Conservation (phyloP, 768 basidiomycete species). For the Cystofilobasidium capitatum region DNA sequence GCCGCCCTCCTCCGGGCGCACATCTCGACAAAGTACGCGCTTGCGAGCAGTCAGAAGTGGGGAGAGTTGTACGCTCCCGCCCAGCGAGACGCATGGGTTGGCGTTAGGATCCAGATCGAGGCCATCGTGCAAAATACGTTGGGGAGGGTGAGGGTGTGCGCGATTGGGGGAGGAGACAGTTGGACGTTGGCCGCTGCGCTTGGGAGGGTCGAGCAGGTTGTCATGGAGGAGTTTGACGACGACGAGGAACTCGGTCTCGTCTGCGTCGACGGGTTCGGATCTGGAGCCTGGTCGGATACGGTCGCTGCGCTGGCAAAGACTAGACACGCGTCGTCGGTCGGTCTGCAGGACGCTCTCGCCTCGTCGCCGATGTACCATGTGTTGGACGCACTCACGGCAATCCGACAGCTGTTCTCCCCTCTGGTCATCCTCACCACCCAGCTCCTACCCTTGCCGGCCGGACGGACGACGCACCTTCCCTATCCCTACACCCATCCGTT, state of each 20-base stretch:
- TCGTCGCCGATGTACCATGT: constrained; percentile 18
- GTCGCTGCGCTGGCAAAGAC: not conserved
- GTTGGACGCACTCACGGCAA: not conserved
- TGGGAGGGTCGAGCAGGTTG: not conserved
- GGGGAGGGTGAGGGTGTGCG: constrained; percentile 2
- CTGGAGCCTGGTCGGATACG: constrained; percentile 5
- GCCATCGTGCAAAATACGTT: not conserved
- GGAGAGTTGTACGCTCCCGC: not conserved
- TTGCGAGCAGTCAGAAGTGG: not conserved
- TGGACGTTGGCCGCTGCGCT: constrained; percentile 8
- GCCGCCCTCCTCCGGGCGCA: not conserved
- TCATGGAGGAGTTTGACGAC: not conserved
- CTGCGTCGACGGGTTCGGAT: constrained; percentile 8
- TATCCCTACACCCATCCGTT: not conserved
- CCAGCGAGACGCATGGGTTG: not conserved
- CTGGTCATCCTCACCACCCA: constrained; percentile 15
- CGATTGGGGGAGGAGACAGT: not conserved
- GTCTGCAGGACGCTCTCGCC: not conserved
- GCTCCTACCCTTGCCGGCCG: not conserved
- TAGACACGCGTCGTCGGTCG: not conserved
- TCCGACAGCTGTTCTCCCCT: not conserved
- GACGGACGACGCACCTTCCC: not conserved
- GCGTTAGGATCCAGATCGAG: not conserved
- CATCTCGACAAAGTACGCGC: not conserved
- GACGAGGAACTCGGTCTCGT: constrained; percentile 15